Conservation (phyloP, 352 stramenopile genomes). For the Globisporangium irregulare region DNA sequence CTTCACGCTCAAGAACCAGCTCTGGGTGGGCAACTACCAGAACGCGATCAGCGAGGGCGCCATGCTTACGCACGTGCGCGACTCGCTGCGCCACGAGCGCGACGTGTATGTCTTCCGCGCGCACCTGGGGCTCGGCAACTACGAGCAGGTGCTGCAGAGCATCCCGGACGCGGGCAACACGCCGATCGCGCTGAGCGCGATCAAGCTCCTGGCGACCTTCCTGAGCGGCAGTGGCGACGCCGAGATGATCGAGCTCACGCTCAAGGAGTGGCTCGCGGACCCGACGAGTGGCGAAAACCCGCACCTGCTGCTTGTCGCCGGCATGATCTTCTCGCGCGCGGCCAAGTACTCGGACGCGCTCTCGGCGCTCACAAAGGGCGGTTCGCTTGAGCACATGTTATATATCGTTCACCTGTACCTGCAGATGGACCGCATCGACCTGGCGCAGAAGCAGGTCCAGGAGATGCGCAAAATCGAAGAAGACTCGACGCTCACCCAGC, state of each 20-base stretch:
- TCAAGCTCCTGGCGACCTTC: slow-evolving; percentile 88
- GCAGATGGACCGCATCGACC: slow-evolving; percentile 93
- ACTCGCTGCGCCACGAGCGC: slow-evolving; percentile 87
- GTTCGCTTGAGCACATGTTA: slow-evolving; percentile 92
- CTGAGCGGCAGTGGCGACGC: slow-evolving; percentile 61
- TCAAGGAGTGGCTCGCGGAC: slow-evolving; percentile 90
- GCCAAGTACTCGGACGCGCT: slow-evolving; percentile 94
- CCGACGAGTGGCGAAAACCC: slow-evolving; percentile 80
- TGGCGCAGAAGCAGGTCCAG: slow-evolving; percentile 86
- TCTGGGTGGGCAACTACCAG: slow-evolving; percentile 96
- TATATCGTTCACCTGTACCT: slow-evolving; percentile 87
- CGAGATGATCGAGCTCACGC: slow-evolving; percentile 88
- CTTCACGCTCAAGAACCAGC: slow-evolving; percentile 97
- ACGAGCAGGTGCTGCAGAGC: slow-evolving; percentile 84
- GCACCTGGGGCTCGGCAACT: slow-evolving; percentile 89
- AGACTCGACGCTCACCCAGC: slow-evolving; percentile 95
- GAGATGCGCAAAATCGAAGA: slow-evolving; percentile 93
- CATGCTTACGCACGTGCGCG: slow-evolving; percentile 83
- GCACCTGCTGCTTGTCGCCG: slow-evolving; percentile 91
- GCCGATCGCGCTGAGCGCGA: slow-evolving; percentile 73
- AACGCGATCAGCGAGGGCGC: slow-evolving; percentile 91
- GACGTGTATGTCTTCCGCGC: slow-evolving; percentile 94
- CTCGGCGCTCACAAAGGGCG: slow-evolving; percentile 86
- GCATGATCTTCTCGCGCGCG: slow-evolving; percentile 91
- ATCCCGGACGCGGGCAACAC: slow-evolving; percentile 71